phyloP scores from a whole-genome alignment of 225 moss, liverwort and hornwort genomes.

The Physcomitrellopsis africana region DNA sequence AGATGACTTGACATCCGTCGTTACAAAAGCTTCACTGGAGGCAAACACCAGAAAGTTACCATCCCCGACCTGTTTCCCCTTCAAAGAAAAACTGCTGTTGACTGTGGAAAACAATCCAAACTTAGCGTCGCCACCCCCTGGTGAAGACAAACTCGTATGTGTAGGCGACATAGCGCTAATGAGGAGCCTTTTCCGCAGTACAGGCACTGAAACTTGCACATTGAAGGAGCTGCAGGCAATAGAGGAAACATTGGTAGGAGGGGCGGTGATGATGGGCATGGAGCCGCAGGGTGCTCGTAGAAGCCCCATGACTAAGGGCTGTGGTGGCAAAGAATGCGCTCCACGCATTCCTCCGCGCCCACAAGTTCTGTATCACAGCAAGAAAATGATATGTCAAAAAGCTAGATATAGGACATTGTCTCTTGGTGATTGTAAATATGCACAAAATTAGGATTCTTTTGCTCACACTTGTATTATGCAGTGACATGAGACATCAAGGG shows the following conservation, averaged over 20 bases:
- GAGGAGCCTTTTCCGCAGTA: constrained; percentile 2
- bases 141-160: constrained; percentile 22
- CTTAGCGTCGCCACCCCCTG: constrained; percentile 17
- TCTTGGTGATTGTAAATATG: too few species aligned
- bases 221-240: constrained; percentile 23
- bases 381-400: too few species aligned
- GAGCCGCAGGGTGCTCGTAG: constrained; percentile 35
- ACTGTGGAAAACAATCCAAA: constrained; percentile 24
- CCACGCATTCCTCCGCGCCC: too few species aligned
- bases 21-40: constrained; percentile 35
- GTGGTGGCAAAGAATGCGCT: not conserved
- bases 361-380: too few species aligned
- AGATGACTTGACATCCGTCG: constrained; percentile 35
- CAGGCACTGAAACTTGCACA: constrained; percentile 31
- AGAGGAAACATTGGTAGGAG: constrained; percentile 30
- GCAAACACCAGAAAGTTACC: constrained; percentile 19
- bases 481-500: too few species aligned
- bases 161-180: not conserved
- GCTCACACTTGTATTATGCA: too few species aligned
- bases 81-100: constrained; percentile 18
- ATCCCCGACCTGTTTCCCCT: constrained; percentile 4
- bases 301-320: constrained; percentile 40
- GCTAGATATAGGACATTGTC: too few species aligned
- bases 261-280: constrained; percentile 16
- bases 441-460: too few species aligned